These are phyloP conservation scores for Oryza punctata DNA, from an alignment of 176 grass and related monocot species.

Conservation along the genomic window DNA sequence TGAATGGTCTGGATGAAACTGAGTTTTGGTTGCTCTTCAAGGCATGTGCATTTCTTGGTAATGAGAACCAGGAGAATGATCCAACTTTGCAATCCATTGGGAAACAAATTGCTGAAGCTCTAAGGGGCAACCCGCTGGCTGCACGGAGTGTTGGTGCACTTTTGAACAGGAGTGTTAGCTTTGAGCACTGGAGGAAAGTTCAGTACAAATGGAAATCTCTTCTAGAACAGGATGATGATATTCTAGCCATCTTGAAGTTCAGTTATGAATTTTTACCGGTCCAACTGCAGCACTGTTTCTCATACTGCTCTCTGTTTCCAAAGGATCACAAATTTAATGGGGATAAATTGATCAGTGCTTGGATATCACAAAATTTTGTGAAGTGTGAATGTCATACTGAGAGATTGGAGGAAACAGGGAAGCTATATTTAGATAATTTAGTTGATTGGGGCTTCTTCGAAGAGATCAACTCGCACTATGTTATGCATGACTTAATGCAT, in stretches of 20 bases:
- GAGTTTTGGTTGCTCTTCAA: constrained; percentile 50
- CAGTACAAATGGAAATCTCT: constrained; percentile 10
- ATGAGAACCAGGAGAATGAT: background rate
- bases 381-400: background rate
- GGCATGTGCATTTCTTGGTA: constrained; percentile 52
- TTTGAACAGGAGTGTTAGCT: background rate
- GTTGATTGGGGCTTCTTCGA: constrained; percentile 1
- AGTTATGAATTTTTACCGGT: constrained; percentile 30
- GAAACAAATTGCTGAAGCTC: background rate
- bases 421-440: constrained; percentile 1
- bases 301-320: constrained; percentile 20
- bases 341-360: constrained; percentile 8
- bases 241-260: constrained; percentile 7
- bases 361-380: constrained; percentile 55
- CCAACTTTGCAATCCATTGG: background rate
- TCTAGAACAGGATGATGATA: background rate
- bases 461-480: no score
- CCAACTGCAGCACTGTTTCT: constrained; percentile 22
- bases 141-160: constrained; percentile 20
- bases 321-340: constrained; percentile 15
- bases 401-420: constrained; percentile 33
- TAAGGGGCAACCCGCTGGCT: constrained; percentile 26
- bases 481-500: no score
- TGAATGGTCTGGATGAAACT: constrained; percentile 32
- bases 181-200: constrained; percentile 6